phyloP scores from a whole-genome alignment of 257 asterid genomes.

The Solanum pennellii region DNA sequence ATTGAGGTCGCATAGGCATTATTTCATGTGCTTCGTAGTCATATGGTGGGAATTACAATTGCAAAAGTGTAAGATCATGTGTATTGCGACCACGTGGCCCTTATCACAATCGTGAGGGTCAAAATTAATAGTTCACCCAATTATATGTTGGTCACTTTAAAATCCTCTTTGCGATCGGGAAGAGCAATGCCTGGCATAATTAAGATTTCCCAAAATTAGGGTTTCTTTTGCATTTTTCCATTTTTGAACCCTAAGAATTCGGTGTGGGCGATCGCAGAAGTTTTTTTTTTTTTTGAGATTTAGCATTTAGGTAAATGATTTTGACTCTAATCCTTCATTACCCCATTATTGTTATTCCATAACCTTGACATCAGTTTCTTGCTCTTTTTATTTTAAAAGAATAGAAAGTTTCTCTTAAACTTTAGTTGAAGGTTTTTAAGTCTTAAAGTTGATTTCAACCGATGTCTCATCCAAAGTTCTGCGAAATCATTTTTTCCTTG shows the following conservation, averaged over 20 bases:
- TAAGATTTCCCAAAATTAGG: background rate
- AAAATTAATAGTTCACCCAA: background rate
- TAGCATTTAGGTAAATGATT: background rate
- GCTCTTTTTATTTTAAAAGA: background rate
- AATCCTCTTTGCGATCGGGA: background rate
- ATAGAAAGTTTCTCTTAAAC: background rate
- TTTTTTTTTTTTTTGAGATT: background rate
- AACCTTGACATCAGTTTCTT: background rate
- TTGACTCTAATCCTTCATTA: background rate
- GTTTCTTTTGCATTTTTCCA: background rate
- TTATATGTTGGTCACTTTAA: too few relatives aligned
- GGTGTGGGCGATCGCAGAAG: background rate
- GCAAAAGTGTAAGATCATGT: background rate
- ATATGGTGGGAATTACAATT: background rate
- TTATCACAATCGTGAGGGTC: background rate
- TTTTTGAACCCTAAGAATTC: background rate
- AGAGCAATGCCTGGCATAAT: background rate
- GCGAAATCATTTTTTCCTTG: too few relatives aligned
- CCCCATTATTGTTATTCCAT: background rate
- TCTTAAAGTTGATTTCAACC: too few relatives aligned
- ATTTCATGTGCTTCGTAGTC: background rate
- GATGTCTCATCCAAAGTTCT: too few relatives aligned
- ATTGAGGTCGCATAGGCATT: background rate
- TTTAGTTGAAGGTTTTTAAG: too few relatives aligned
- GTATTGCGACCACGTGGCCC: background rate